These are phyloP conservation scores for Tetracladium maxilliforme DNA, from an alignment of 2,329 filamentous ascomycete genomes.

Conservation along the genomic window DNA sequence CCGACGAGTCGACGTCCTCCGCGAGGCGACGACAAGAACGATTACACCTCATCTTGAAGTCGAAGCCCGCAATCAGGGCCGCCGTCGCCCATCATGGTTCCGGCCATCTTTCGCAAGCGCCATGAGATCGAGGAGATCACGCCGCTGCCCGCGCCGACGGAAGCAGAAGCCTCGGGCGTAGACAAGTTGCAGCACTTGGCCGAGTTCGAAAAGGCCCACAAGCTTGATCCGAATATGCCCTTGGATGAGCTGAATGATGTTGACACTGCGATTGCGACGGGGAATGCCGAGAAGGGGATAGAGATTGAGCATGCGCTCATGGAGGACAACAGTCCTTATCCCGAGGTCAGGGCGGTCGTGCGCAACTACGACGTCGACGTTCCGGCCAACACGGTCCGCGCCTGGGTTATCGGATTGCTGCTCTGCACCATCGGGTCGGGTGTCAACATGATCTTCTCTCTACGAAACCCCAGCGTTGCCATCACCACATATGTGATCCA, in stretches of 20 bases:
- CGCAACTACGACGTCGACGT: constrained; percentile 44
- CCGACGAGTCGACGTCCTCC: too few relatives aligned
- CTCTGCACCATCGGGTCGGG: constrained; percentile 6
- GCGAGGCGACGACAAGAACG: too few relatives aligned
- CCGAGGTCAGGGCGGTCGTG: constrained; percentile 48
- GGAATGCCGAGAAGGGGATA: constrained; percentile 3
- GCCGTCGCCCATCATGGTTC: too few relatives aligned
- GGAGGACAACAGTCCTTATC: constrained; percentile 30
- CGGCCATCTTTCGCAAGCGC: too few relatives aligned
- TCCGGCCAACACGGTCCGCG: constrained; percentile 50
- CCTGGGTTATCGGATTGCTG: constrained; percentile 35
- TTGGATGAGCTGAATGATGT: constrained; percentile 3
- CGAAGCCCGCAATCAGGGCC: too few relatives aligned
- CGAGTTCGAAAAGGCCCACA: constrained; percentile 1
- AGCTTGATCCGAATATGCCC: constrained; percentile 5
- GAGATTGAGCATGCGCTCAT: constrained; percentile 3
- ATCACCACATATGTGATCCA: constrained; percentile 11
- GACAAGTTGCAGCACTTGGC: too few relatives aligned
- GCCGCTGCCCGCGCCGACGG: too few relatives aligned
- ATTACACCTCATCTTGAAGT: too few relatives aligned
- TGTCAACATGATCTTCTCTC: constrained; percentile 13
- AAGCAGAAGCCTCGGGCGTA: too few relatives aligned
- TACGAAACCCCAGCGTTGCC: constrained; percentile 9
- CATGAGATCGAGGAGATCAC: too few relatives aligned
- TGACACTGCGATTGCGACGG: constrained; percentile 1